A percentile compares a stretch with the other conserved stretches of the same genome.
These are phyloP conservation scores for Umbelopsis vinacea DNA, from an alignment of 192 early-diverging fungal genomes.

Conservation along the genomic window DNA sequence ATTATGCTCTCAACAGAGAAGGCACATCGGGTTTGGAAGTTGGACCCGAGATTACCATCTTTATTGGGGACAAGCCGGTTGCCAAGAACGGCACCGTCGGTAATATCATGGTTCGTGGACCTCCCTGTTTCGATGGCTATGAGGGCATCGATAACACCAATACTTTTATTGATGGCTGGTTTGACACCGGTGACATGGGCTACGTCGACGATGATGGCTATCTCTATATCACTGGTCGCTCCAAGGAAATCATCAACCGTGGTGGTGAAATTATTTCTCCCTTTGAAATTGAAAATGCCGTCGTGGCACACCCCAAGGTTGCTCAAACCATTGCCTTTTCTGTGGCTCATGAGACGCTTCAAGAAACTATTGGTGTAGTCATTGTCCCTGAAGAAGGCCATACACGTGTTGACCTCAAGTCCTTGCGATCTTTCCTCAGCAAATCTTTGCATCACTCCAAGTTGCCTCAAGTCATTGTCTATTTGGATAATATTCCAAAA, in stretches of 20 bases:
- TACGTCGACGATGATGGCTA: conserved; percentile 71
- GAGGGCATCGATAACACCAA: conserved; percentile 37
- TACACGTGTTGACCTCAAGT: conserved; percentile 30
- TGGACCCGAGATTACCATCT: conserved; percentile 50
- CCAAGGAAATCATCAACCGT: conserved; percentile 84
- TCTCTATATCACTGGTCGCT: conserved; percentile 71
- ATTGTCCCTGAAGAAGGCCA: conserved; percentile 33
- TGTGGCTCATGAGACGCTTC: conserved; percentile 44
- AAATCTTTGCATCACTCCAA: conserved; percentile 46
- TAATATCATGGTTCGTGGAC: conserved; percentile 46
- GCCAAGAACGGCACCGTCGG: conserved; percentile 39
- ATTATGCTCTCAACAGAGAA: conserved; percentile 44
- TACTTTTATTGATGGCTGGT: conserved; percentile 57
- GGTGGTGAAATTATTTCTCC: conserved; percentile 84
- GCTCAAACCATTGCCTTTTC: conserved; percentile 48
- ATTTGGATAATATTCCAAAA: conserved; percentile 50
- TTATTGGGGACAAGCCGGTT: conserved; percentile 26
- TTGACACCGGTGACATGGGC: conserved; percentile 78
- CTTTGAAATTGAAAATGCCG: conserved; percentile 64
- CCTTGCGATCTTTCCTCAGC: conserved; percentile 31
- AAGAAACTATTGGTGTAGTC: conserved; percentile 52
- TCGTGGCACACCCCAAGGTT: conserved; percentile 37
- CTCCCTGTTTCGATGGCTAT: conserved; percentile 48
- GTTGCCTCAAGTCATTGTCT: conserved; percentile 47
- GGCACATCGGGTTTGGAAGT: conserved; percentile 43